Base-by-base conservation (phyloP, 2,329 filamentous ascomycete genomes). In the Ascochyta viciae-villosae region DNA sequence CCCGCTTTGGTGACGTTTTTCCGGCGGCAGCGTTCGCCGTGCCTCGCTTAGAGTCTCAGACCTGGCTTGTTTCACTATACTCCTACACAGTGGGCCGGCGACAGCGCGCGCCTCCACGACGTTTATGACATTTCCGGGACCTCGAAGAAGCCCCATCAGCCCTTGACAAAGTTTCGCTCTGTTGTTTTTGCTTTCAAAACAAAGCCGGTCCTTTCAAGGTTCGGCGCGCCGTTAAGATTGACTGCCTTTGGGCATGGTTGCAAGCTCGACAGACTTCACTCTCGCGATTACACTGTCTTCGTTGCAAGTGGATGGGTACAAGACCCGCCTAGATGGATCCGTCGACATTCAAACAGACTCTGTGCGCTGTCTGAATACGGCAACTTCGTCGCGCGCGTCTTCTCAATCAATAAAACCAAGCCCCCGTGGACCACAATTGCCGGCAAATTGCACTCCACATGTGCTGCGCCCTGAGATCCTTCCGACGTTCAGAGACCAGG, bases 61-160 rank as follows among this genome's bases (percentile, higher is more conserved):
- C 46, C 31, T 27, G 43, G 26, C 34, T 41, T 41, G 54, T 57
- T 57, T 57, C 54, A 57, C 43, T 26, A 41, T 6, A 16, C 6
- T n/a, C 39, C 39, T 26, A 40, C 35, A 29, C 7, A 35, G 52
- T 50, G 52, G 52, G 52, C 46, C 50, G 23, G 39, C 13, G 35
- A 40, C 40, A 33, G 35, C 34, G 41, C 46, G 41, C 45, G 45
- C 46, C 40, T 41, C 52, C 34, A 41, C 46, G 27, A 46, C 13
- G 24, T 31, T 45, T 31, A 8, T 41, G 37, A 31, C 41, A 50
- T n/a, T 26, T n/a, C 24, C 34, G 39, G 9, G 15, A 6, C 26
- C 19, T 38, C 44, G 7, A 33, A n/a, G 31, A 34, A 34, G 6
- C 13, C 5, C 31, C 6, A 12, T n/a, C 15, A 35, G 33, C 8